Conservation (phyloP, 2,329 filamentous ascomycete species). For the Claviceps digitariae region DNA sequence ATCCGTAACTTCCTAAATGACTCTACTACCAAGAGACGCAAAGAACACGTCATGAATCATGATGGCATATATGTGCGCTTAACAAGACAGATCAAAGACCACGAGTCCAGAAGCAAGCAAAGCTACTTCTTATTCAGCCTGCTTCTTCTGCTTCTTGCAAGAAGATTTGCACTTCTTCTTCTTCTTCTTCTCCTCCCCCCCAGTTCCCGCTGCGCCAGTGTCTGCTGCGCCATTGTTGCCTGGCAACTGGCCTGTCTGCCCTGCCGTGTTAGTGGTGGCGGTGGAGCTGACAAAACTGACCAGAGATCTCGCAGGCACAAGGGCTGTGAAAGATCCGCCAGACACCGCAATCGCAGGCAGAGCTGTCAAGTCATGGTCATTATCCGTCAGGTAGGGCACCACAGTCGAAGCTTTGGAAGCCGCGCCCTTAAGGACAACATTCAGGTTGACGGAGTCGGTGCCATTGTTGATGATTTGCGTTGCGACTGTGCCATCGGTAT, state of each 20-base stretch:
- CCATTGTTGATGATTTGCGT: neutral
- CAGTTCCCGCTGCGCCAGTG: too few species aligned
- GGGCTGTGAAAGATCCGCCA: neutral
- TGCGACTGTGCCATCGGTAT: neutral
- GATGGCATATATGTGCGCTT: neutral
- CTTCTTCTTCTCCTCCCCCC: neutral
- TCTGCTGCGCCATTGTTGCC: too few species aligned
- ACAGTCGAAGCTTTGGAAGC: neutral
- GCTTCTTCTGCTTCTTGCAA: too few species aligned
- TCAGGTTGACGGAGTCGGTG: neutral
- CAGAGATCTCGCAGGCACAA: neutral
- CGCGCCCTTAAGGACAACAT: neutral
- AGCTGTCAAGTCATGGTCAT: neutral
- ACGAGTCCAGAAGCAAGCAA: too few species aligned
- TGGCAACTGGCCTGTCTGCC: too few species aligned
- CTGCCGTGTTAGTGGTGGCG: too few species aligned
- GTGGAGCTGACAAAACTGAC: neutral
- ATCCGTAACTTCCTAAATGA: too few species aligned
- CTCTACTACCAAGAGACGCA: neutral
- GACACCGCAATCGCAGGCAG: neutral
- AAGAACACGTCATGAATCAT: neutral
- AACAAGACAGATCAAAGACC: too few species aligned
- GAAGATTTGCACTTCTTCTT: too few species aligned
- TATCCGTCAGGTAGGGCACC: neutral
- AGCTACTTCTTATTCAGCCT: too few species aligned